Evolutionary conservation across 805 yeast species (phyloP), one percentile per base, ranked within the genome.

Genomic region (Cyberlindnera xylosilytica): DNA sequence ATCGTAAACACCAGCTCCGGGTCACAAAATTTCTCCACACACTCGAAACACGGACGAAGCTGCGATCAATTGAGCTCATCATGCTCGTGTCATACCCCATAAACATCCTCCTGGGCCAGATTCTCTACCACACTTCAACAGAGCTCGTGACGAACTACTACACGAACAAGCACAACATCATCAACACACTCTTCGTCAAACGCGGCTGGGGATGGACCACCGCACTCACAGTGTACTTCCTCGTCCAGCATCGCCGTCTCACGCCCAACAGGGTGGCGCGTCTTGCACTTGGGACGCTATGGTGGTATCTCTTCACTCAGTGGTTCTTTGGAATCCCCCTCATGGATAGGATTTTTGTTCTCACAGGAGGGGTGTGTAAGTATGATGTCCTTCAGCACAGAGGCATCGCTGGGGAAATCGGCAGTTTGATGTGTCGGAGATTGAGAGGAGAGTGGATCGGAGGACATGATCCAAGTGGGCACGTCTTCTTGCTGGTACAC

Each of bases 401-500:
- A 20, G 38, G 28, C 12, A 12, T 34, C 10, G n/a, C 34, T n/a
- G 46, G 42, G 9, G 43, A 36, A 15, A 31, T 54, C 9, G 53
- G 57, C 0, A 55, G 60, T 42, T 20, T 43, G 1, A 51, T 60
- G 1, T 76, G 93, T 60, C 63, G 93, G 60, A 39, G 58, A 46
- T 22, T 75, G 56, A 88, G 81, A 38, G 83, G 98, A 0, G 44
- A 54, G 13, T 85, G 91, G 93, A 47, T 51, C 7, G 88, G 96
- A 1, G 99, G 99, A 0, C 96, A 88, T 58, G 99, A 93, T 65
- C 96, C 98, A 5, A 83, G 91, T 47, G 99, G 99, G 0, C 99
- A 93, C 59, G 83, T 87, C 1, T 93, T 90, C 54, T 61, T 93
- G 32, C 66, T 91, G 34, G 73, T 83, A 5, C 84, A 83, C 45